These are phyloP conservation scores for Lolium rigidum DNA, from an alignment of 176 grass and related monocot species.

Conservation along the genomic window DNA sequence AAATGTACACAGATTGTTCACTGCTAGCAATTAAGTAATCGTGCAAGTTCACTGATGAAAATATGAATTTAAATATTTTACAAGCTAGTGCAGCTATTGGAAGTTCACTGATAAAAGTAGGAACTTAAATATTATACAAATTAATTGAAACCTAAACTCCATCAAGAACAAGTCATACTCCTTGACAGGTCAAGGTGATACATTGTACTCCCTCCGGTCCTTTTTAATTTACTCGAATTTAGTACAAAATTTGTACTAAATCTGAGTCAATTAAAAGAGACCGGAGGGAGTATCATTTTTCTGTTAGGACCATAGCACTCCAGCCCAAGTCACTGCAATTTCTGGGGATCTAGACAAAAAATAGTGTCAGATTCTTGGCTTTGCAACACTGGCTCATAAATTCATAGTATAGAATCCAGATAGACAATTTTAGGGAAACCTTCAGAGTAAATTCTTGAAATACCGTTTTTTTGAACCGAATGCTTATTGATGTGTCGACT, in stretches of 20 bases:
- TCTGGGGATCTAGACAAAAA: neutral
- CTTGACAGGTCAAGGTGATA: neutral
- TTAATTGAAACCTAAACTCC: conserved; percentile 7
- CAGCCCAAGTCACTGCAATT: neutral
- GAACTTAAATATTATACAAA: neutral
- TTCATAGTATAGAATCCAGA: neutral
- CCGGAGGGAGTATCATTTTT: too few species aligned
- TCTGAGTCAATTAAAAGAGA: too few species aligned
- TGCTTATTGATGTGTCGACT: neutral
- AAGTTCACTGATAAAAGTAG: neutral
- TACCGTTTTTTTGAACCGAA: too few species aligned
- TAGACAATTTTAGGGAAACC: neutral
- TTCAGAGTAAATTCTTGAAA: too few species aligned
- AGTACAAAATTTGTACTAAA: too few species aligned
- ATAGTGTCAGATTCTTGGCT: neutral
- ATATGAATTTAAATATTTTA: conserved; percentile 5
- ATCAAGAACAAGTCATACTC: neutral
- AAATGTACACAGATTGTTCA: neutral
- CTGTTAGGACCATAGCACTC: too few species aligned
- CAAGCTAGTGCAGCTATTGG: neutral
- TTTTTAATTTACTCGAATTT: too few species aligned
- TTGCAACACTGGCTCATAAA: neutral
- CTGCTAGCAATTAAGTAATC: neutral
- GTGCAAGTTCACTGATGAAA: neutral
- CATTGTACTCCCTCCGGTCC: too few species aligned